phyloP scores from a whole-genome alignment of 176 grass and related monocot species.

The Triticum monococcum region DNA sequence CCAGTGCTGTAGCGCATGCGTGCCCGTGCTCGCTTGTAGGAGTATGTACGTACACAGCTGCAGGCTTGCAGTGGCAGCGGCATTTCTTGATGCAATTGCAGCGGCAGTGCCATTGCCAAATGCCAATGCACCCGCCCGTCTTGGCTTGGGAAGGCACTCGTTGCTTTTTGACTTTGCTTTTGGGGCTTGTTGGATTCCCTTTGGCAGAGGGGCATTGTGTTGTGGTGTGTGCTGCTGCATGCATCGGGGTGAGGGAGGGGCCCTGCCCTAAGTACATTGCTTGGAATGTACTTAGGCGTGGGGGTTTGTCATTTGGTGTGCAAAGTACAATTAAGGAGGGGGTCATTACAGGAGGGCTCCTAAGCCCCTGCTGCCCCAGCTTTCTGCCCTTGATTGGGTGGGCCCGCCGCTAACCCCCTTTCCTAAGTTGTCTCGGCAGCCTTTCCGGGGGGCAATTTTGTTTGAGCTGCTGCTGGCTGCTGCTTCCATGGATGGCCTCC shows the following conservation, averaged over 20 bases:
- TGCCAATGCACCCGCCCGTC: background rate
- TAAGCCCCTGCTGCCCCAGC: conserved; percentile 28
- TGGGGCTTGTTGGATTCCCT: conserved; percentile 62
- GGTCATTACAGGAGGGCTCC: conserved; percentile 40
- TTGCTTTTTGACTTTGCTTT: conserved; percentile 54
- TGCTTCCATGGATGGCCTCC: conserved; percentile 15
- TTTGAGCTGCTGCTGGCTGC: conserved; percentile 19
- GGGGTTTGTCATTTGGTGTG: conserved; percentile 46
- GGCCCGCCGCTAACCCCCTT: conserved; percentile 25
- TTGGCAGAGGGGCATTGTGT: conserved; percentile 36
- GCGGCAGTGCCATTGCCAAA: conserved; percentile 8
- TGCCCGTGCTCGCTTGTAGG: conserved; percentile 2
- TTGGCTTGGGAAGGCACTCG: conserved; percentile 27
- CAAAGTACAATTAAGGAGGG: conserved; percentile 49
- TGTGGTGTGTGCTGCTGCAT: conserved; percentile 8
- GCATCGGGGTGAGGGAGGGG: conserved; percentile 25
- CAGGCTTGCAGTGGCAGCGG: background rate
- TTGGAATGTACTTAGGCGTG: conserved; percentile 49
- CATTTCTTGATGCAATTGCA: conserved; percentile 35
- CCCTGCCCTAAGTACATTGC: too few relatives aligned
- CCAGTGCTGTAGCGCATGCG: conserved; percentile 14
- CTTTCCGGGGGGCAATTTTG: conserved; percentile 39
- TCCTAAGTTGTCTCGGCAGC: conserved; percentile 43
- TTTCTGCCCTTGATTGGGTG: conserved; percentile 44
- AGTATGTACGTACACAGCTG: conserved; percentile 6